Evolutionary conservation across 2,329 filamentous ascomycete genomes (phyloP), one percentile per base, ranked within the genome.

Genomic region (Fusarium begoniae): DNA sequence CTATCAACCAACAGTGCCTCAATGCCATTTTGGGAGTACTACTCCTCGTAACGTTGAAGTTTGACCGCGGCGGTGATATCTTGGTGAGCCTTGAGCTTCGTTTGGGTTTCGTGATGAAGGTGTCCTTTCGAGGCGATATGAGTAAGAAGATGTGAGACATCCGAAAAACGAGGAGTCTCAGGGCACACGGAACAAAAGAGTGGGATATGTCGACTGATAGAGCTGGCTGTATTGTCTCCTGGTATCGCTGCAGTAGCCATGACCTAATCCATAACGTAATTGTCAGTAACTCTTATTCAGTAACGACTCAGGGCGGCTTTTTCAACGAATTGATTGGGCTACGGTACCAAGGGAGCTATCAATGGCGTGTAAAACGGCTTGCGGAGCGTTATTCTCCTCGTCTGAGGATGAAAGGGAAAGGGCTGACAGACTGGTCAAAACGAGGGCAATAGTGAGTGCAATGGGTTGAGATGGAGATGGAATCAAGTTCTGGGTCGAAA

Each of bases 81-180:
- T 51, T 89, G 87, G 61, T 90, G 88, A 63, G 92, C 90, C 65
- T 89, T 90, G 74, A 98, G 90, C 77, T 94, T 92, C 59, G 94
- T 88, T 79, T 94, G 94, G 84, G 95, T 97, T 78, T 94, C 91
- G 80, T 94, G 90, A 68, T 94, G 91, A 40, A 98, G 86, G 81
- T 98, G 96, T n/a, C 93, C 93, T 81, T 98, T 98, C 73, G 95
- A 98, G 68, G 93, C 91, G 71, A 98, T 90, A 80, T 98, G 96
- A 18, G 96, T 98, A 79, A 98, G 89, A 43, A 98, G 87, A 82
- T 98, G 96, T 40, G 95, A 98, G 50, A 95, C 87, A 82, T 98
- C 96, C 63, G 94, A 97, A 84, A 98, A 98, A 37, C 84, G 89
- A 44, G 94, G 94, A 69, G 88, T 89, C 75, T 92, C 94, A 41